Evolutionary conservation across 192 early-diverging fungal species (phyloP).

Genomic region (Linnemannia exigua): DNA sequence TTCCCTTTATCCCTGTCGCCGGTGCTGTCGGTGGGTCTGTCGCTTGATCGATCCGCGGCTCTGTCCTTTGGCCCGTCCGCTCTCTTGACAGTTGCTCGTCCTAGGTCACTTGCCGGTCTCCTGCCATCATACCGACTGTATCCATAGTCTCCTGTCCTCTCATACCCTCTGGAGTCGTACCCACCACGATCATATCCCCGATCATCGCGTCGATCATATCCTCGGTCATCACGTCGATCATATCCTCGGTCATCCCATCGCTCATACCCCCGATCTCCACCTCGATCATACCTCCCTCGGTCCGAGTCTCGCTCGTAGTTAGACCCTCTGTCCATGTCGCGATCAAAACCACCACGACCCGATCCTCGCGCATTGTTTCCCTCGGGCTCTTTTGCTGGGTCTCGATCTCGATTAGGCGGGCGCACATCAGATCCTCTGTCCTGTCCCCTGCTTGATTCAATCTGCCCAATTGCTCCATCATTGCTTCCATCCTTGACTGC

Average conservation of each 20-base stretch:
- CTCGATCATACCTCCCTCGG: conserved; percentile 2
- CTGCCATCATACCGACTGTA: neutral
- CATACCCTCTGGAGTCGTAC: conserved; percentile 3
- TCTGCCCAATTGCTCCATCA: neutral
- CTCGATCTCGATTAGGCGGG: neutral
- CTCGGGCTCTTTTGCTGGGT: neutral
- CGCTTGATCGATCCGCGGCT: neutral
- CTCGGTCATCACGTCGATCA: conserved; percentile 12
- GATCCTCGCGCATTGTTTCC: neutral
- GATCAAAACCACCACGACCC: neutral
- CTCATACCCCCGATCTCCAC: conserved; percentile 8
- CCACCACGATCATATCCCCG: conserved; percentile 12
- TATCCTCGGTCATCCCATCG: neutral
- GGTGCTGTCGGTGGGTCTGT: neutral
- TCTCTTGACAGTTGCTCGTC: conserved; percentile 10
- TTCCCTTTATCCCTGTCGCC: neutral
- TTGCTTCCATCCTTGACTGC: neutral
- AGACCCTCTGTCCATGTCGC: neutral
- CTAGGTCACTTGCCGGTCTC: neutral
- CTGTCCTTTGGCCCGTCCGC: neutral
- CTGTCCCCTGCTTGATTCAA: neutral
- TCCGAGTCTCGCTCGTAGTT: conserved; percentile 6
- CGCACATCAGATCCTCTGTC: neutral
- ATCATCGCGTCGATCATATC: conserved; percentile 2
- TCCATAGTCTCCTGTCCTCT: conserved; percentile 1